phyloP scores from a whole-genome alignment of 108 stramenopile species.

The Cyclotella choctawhatcheeana region DNA sequence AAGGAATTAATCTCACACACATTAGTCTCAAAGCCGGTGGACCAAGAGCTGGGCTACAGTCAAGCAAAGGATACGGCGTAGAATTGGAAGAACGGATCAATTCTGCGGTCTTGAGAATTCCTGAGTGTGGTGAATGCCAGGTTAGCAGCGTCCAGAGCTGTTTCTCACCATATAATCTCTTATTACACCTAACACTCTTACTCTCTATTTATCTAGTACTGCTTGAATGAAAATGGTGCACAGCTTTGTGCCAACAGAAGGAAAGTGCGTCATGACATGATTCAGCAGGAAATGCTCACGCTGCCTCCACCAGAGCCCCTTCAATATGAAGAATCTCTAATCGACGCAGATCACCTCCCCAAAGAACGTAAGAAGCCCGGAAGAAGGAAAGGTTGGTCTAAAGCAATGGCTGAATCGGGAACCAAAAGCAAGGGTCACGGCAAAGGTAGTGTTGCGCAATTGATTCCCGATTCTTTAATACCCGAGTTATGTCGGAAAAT shows the following conservation, averaged over 20 bases:
- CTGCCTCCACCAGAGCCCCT: conserved; percentile 24
- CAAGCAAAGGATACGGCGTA: conserved; percentile 65
- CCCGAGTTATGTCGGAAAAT: conserved; percentile 84
- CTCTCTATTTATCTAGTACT: conserved; percentile 43
- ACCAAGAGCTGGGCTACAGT: conserved; percentile 48
- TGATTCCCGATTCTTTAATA: conserved; percentile 76
- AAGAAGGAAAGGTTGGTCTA: conserved; percentile 53
- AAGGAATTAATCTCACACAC: conserved; percentile 87
- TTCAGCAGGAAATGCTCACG: conserved; percentile 65
- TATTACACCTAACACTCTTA: background rate
- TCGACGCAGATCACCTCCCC: conserved; percentile 51
- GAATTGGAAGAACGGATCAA: conserved; percentile 84
- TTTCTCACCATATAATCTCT: background rate
- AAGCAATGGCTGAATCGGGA: conserved; percentile 20
- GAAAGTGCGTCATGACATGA: conserved; percentile 61
- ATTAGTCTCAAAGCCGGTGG: conserved; percentile 82
- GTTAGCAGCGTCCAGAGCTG: conserved; percentile 10
- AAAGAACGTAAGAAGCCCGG: conserved; percentile 52
- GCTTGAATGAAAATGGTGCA: conserved; percentile 53
- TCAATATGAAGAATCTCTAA: conserved; percentile 42
- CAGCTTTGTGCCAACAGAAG: conserved; percentile 73
- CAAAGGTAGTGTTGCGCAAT: conserved; percentile 74
- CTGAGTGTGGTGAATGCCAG: conserved; percentile 83
- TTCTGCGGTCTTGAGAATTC: conserved; percentile 64
- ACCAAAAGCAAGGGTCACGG: conserved; percentile 32